Evolutionary conservation across 2,329 filamentous ascomycete genomes (phyloP).

Genomic region (Byssothecium circinans): DNA sequence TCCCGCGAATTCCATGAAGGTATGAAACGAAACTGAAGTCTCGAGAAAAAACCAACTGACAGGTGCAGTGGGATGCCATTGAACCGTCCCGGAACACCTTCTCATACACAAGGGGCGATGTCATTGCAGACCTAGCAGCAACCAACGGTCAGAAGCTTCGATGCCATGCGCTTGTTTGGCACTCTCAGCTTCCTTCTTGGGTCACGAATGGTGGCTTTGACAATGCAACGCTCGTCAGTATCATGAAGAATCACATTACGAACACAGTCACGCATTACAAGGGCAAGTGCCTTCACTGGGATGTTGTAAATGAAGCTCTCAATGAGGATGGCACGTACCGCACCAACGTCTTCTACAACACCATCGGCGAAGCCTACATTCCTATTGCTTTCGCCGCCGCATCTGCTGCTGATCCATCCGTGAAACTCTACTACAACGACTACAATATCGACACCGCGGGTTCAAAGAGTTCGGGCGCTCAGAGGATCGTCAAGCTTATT

Average conservation of each 20-base stretch:
- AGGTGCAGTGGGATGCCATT: conserved; percentile 32
- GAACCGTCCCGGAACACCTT: conserved; percentile 34
- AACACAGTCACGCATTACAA: conserved; percentile 44
- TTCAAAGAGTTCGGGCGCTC: conserved; percentile 39
- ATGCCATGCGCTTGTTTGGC: conserved; percentile 49
- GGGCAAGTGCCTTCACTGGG: conserved; percentile 44
- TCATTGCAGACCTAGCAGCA: conserved; percentile 29
- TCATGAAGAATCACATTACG: conserved; percentile 49
- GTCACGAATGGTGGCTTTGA: conserved; percentile 34
- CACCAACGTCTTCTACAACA: conserved; percentile 42
- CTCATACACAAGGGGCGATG: conserved; percentile 32
- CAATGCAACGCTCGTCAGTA: conserved; percentile 45
- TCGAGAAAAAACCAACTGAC: neutral
- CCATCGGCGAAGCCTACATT: conserved; percentile 46
- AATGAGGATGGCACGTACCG: conserved; percentile 47
- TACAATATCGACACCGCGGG: conserved; percentile 48
- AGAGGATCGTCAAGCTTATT: conserved; percentile 44
- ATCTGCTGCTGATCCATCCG: conserved; percentile 39
- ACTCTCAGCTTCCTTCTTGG: conserved; percentile 46
- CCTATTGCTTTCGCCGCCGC: conserved; percentile 46
- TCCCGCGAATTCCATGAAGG: conserved; percentile 26
- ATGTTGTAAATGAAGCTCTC: conserved; percentile 47
- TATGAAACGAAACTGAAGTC: neutral
- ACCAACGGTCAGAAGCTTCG: conserved; percentile 39
- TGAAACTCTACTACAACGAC: conserved; percentile 51